phyloP scores from a whole-genome alignment of 2,329 filamentous ascomycete species.

The Botrytis deweyae region DNA sequence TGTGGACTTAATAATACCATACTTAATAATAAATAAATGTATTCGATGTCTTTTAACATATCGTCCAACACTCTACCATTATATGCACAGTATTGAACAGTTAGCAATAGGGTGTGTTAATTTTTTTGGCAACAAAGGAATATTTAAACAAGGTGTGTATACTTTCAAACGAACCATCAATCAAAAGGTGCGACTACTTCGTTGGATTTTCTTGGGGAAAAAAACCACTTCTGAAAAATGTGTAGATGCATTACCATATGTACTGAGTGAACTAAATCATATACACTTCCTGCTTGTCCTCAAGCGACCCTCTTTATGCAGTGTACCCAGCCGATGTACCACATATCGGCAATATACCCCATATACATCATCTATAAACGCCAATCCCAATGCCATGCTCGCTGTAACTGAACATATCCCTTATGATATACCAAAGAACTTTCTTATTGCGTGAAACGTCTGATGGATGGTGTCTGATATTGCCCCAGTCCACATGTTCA shows the following conservation, averaged over 20 bases:
- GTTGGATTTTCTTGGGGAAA: background rate
- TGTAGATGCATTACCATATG: conserved; percentile 4
- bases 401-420: background rate
- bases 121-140: background rate
- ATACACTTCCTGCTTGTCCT: background rate
- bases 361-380: conserved; percentile 6
- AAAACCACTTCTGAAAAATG: background rate
- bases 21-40: background rate
- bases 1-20: background rate
- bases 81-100: background rate
- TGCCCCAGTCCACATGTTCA: background rate
- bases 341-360: background rate
- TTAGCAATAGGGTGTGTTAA: background rate
- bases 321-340: background rate
- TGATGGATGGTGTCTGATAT: background rate
- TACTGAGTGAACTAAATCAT: background rate
- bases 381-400: conserved; percentile 3
- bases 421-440: background rate
- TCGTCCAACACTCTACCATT: no score
- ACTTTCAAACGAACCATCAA: background rate
- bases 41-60: background rate
- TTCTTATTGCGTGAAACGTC: background rate
- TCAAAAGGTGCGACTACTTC: background rate
- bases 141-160: background rate
- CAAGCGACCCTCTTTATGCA: conserved; percentile 6